Conservation (phyloP, 2,329 filamentous ascomycete species). For the Davidsoniella australis region DNA sequence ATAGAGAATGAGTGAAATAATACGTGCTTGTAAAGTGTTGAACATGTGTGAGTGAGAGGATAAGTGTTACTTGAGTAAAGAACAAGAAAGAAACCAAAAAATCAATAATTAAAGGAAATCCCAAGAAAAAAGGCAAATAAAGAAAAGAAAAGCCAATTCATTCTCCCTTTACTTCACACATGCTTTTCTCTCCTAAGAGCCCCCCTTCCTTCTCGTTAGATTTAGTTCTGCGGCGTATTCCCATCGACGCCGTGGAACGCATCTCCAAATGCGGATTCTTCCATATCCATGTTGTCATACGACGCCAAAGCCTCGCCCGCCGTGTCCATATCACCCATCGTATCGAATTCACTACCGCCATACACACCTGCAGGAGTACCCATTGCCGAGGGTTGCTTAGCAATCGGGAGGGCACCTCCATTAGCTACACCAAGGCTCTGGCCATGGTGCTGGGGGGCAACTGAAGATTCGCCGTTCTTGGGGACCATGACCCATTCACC, state of each 20-base stretch:
- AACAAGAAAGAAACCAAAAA: neutral
- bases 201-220: conserved; percentile 17
- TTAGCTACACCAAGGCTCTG: conserved; percentile 17
- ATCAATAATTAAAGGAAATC: neutral
- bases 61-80: neutral
- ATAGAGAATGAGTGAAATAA: too few species aligned
- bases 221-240: conserved; percentile 20
- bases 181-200: neutral
- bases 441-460: neutral
- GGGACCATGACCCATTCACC: conserved; percentile 65
- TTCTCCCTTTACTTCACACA: neutral
- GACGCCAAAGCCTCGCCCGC: conserved; percentile 54
- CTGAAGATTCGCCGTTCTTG: conserved; percentile 35
- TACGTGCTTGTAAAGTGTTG: too few species aligned
- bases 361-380: neutral
- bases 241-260: conserved; percentile 51
- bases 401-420: neutral
- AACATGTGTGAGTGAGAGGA: too few species aligned
- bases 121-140: conserved; percentile 1
- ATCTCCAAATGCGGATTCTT: conserved; percentile 69
- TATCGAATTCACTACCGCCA: conserved; percentile 37
- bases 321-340: conserved; percentile 49
- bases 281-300: conserved; percentile 50
- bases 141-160: neutral
- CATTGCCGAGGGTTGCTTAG: neutral